Evolutionary conservation across 345 rosid species (phyloP).

Genomic region (Lepidium aucheri): DNA sequence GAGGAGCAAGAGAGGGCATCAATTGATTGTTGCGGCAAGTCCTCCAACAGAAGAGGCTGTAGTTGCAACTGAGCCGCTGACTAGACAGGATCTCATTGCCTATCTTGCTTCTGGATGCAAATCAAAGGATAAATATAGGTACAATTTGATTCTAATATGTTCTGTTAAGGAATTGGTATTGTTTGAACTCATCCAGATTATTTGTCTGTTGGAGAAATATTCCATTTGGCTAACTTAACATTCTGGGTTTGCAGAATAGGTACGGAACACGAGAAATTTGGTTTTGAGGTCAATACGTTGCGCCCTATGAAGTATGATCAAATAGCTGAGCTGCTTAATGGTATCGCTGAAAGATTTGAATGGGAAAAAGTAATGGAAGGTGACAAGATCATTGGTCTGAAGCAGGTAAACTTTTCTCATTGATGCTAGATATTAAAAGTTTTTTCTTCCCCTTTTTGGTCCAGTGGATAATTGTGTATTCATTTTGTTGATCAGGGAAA

Average conservation of each 20-base stretch:
- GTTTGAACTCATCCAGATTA: neutral
- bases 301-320: slow-evolving; percentile 93
- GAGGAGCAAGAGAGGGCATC: slow-evolving; percentile 41
- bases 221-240: slow-evolving; percentile 9
- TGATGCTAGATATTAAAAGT: neutral
- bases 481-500: slow-evolving; percentile 59
- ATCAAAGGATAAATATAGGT: slow-evolving; percentile 95
- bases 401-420: slow-evolving; percentile 50
- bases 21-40: slow-evolving; percentile 67
- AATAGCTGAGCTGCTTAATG: slow-evolving; percentile 76
- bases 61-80: slow-evolving; percentile 67
- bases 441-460: neutral
- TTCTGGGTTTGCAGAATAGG: slow-evolving; percentile 67
- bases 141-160: neutral
- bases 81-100: slow-evolving; percentile 78
- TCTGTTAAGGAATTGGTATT: neutral
- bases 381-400: slow-evolving; percentile 78
- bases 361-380: slow-evolving; percentile 97
- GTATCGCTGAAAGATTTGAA: slow-evolving; percentile 98
- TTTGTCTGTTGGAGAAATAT: neutral
- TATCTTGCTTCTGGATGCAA: slow-evolving; percentile 98
- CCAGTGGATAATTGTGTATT: neutral
- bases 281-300: slow-evolving; percentile 69
- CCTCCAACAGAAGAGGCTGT: slow-evolving; percentile 88
- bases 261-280: slow-evolving; percentile 98